Conservation (phyloP, 441 rosid species). For the Gossypium aridum region DNA sequence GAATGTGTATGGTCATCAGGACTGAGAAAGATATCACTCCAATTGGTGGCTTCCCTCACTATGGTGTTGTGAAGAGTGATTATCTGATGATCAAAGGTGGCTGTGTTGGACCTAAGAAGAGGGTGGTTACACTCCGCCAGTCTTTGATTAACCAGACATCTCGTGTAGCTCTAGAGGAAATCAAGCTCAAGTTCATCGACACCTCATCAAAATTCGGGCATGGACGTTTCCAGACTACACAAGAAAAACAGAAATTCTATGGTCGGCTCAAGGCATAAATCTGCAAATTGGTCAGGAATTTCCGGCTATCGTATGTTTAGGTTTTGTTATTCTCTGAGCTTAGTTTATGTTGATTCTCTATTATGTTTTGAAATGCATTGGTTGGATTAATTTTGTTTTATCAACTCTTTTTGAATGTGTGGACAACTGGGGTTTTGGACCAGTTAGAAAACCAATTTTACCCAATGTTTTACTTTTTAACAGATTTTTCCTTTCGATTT, state of each 20-base stretch:
- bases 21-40: conserved; percentile 88
- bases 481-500: too few species aligned
- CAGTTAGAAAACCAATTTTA: not conserved
- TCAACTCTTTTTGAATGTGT: not conserved
- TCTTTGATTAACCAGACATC: conserved; percentile 75
- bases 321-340: not conserved
- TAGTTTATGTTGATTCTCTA: not conserved
- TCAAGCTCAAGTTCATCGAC: conserved; percentile 79
- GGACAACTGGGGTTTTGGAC: not conserved
- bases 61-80: conserved; percentile 79
- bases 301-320: not conserved
- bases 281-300: not conserved
- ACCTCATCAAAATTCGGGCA: conserved; percentile 82
- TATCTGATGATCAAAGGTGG: conserved; percentile 87
- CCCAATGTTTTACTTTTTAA: not conserved
- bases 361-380: not conserved
- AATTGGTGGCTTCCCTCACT: conserved; percentile 92
- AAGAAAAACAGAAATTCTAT: conserved; percentile 62
- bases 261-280: conserved; percentile 46
- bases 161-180: conserved; percentile 63
- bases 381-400: not conserved
- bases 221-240: conserved; percentile 72
- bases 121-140: conserved; percentile 81
- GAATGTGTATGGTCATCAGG: conserved; percentile 27
- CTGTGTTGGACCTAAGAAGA: conserved; percentile 88